These are phyloP conservation scores for Entonaema liquescens DNA, from an alignment of 495 filamentous ascomycete genomes.

Conservation along the genomic window DNA sequence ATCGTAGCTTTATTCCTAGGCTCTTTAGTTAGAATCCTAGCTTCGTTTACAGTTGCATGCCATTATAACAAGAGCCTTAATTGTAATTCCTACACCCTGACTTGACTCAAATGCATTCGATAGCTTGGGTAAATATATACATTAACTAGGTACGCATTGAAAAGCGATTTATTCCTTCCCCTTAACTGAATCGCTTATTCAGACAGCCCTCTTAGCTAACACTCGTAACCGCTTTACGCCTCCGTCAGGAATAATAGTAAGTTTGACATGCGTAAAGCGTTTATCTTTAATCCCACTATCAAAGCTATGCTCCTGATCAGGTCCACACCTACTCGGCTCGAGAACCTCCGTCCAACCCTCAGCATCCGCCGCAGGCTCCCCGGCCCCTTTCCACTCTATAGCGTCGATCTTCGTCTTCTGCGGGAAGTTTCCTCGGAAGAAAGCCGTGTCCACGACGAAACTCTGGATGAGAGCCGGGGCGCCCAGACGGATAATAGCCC, in stretches of 20 bases:
- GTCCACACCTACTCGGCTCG: constrained; percentile 70
- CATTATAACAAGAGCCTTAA: neutral
- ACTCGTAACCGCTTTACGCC: constrained; percentile 89
- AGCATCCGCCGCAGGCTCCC: constrained; percentile 66
- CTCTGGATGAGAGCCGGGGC: constrained; percentile 72
- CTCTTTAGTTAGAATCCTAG: neutral
- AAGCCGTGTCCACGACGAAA: constrained; percentile 85
- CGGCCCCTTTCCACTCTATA: constrained; percentile 61
- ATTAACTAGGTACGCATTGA: neutral
- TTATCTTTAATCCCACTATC: constrained; percentile 60
- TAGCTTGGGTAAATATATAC: neutral
- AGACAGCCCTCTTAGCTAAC: constrained; percentile 70
- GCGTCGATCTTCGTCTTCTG: constrained; percentile 77
- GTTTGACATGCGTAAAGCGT: constrained; percentile 80
- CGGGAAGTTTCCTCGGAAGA: constrained; percentile 91
- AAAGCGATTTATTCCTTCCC: neutral
- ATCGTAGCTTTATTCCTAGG: neutral
- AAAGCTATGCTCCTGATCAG: constrained; percentile 86
- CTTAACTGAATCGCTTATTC: constrained; percentile 14
- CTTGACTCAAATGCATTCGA: neutral
- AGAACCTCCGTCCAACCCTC: constrained; percentile 76
- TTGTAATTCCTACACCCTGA: neutral
- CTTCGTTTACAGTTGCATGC: neutral
- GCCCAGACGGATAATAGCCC: constrained; percentile 83
- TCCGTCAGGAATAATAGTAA: constrained; percentile 91